Percentiles rank a stretch among this genome's conserved stretches.
phyloP scores from a whole-genome alignment of 352 stramenopile genomes.

The Phytophthora nicotianae region DNA sequence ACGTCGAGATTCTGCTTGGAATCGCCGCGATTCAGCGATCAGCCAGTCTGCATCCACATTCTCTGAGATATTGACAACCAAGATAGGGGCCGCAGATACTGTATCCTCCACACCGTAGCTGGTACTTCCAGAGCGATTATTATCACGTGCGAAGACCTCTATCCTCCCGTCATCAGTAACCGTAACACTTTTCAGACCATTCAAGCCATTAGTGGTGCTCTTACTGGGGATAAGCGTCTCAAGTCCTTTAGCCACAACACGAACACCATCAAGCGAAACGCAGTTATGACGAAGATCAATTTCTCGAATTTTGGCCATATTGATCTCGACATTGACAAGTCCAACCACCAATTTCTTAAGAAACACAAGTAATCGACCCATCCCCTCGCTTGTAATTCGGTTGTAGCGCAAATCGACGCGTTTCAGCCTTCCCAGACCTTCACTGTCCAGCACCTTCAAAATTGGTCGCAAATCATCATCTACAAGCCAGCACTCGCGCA shows the following conservation, averaged over 20 bases:
- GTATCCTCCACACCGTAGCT: conserved; percentile 12
- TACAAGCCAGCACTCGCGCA: conserved; percentile 56
- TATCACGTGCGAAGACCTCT: conserved; percentile 47
- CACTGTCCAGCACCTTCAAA: conserved; percentile 44
- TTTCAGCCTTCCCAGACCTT: conserved; percentile 18
- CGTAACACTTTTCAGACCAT: conserved; percentile 37
- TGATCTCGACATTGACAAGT: neutral
- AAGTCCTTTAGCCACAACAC: conserved; percentile 51
- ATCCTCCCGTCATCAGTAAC: conserved; percentile 56
- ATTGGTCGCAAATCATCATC: conserved; percentile 57
- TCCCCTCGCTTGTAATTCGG: conserved; percentile 58
- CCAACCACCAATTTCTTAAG: conserved; percentile 17
- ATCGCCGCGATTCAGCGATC: conserved; percentile 32
- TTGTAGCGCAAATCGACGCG: conserved; percentile 67
- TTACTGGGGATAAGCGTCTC: conserved; percentile 40
- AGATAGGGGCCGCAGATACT: conserved; percentile 16
- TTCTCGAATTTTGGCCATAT: conserved; percentile 32
- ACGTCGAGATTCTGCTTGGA: conserved; percentile 21
- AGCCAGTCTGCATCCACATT: conserved; percentile 54
- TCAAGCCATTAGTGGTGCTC: conserved; percentile 8
- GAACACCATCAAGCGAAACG: conserved; percentile 69
- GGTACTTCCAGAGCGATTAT: conserved; percentile 1
- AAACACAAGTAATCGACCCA: conserved; percentile 43
- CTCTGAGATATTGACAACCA: conserved; percentile 55
- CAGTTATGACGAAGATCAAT: conserved; percentile 76